These are phyloP conservation scores for Fusarium pseudograminearum DNA, from an alignment of 2,329 filamentous ascomycete genomes.

Conservation along the genomic window DNA sequence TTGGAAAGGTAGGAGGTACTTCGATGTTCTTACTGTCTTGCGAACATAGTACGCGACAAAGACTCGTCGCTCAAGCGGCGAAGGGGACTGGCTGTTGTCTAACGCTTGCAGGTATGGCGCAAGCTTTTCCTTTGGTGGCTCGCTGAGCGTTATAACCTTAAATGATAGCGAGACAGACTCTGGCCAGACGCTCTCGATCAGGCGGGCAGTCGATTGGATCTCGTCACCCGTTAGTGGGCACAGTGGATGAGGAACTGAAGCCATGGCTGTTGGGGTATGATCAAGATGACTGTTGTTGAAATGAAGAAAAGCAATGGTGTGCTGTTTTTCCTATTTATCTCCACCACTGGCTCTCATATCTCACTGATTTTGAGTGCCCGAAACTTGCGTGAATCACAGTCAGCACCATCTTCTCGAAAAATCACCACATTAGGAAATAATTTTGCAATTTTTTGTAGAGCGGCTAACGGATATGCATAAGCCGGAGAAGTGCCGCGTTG, in stretches of 20 bases:
- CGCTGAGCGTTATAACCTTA: conserved; percentile 39
- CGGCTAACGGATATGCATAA: not conserved
- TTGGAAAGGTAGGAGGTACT: not conserved
- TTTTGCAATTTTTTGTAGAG: not conserved
- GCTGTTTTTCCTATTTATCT: conserved; percentile 19
- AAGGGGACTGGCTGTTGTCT: conserved; percentile 9
- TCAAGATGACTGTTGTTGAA: not conserved
- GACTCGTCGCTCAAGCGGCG: conserved; percentile 23
- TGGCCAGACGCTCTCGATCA: conserved; percentile 32
- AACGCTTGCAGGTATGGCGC: conserved; percentile 27
- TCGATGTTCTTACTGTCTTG: conserved; percentile 11
- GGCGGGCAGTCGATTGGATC: conserved; percentile 30
- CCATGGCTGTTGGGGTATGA: not conserved
- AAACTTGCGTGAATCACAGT: not conserved
- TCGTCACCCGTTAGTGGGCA: conserved; percentile 34
- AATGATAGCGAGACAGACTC: conserved; percentile 30
- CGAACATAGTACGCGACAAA: conserved; percentile 40
- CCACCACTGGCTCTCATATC: no score
- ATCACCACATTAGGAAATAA: conserved; percentile 18
- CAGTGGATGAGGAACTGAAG: conserved; percentile 22
- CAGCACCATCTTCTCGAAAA: conserved; percentile 21
- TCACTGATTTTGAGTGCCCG: not conserved
- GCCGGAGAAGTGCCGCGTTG: conserved; percentile 5
- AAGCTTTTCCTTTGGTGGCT: conserved; percentile 34
- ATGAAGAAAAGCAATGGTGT: not conserved